Evolutionary conservation across 2,329 filamentous ascomycete genomes (phyloP).

Genomic region (Penicillium italicum): DNA sequence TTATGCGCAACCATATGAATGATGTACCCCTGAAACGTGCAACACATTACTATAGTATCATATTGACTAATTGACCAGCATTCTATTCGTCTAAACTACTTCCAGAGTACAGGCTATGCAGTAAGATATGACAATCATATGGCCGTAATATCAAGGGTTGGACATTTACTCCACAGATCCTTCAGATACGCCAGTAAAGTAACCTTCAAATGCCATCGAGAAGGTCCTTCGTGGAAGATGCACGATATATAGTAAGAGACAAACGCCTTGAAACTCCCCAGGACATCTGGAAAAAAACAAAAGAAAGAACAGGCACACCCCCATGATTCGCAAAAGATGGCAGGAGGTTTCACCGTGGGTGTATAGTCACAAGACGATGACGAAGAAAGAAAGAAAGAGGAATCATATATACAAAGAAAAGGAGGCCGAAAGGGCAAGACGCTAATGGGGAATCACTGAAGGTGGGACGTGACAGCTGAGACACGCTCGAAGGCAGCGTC

Average conservation of each 20-base stretch:
- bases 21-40: background rate
- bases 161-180: conserved; percentile 19
- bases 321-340: conserved; percentile 13
- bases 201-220: conserved; percentile 19
- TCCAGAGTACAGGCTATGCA: conserved; percentile 8
- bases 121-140: conserved; percentile 4
- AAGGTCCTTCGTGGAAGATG: conserved; percentile 14
- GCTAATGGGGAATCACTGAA: conserved; percentile 36
- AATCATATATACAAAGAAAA: conserved; percentile 25
- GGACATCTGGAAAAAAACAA: conserved; percentile 1
- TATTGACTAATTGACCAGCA: background rate
- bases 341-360: conserved; percentile 9
- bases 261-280: conserved; percentile 22
- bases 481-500: conserved; percentile 44
- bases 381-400: conserved; percentile 1
- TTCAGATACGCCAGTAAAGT: conserved; percentile 14
- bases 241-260: conserved; percentile 15
- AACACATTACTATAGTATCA: background rate
- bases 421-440: conserved; percentile 15
- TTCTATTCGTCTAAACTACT: conserved; percentile 12
- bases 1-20: too few species aligned
- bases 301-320: background rate
- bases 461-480: conserved; percentile 39
- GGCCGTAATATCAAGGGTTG: conserved; percentile 13
- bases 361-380: conserved; percentile 22